These are phyloP conservation scores for Acorus calamus DNA, from an alignment of 106 monocot genomes.

Conservation along the genomic window DNA sequence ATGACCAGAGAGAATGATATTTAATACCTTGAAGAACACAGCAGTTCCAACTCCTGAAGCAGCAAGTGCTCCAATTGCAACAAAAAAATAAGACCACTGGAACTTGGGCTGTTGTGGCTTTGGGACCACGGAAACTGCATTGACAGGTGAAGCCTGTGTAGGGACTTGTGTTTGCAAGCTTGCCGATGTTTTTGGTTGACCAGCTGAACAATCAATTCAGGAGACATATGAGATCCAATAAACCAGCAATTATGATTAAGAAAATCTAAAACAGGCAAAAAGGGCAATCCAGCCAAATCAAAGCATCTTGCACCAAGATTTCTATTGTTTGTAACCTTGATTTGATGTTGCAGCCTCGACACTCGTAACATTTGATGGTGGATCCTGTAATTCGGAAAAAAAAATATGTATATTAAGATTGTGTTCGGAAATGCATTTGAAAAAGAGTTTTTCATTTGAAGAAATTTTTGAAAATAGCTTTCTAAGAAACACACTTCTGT, in stretches of 20 bases:
- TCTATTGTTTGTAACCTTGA: conserved; percentile 35
- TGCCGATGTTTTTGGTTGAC: conserved; percentile 23
- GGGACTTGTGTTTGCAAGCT: conserved; percentile 24
- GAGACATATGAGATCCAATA: background rate
- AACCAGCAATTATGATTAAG: background rate
- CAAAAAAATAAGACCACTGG: conserved; percentile 58
- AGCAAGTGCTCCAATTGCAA: conserved; percentile 63
- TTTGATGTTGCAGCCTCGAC: conserved; percentile 29
- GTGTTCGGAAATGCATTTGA: too few species aligned
- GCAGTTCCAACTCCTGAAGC: conserved; percentile 80
- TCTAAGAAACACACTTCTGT: too few species aligned
- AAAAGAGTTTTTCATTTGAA: conserved; percentile 3
- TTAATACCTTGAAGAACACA: conserved; percentile 65
- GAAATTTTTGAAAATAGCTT: background rate
- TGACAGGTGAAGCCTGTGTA: conserved; percentile 16
- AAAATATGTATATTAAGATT: too few species aligned
- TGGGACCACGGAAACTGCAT: conserved; percentile 18
- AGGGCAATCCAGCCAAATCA: background rate
- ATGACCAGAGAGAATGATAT: background rate
- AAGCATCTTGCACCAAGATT: background rate
- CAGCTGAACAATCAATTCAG: conserved; percentile 14
- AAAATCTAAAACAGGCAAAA: background rate
- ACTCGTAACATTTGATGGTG: conserved; percentile 48
- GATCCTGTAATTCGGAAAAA: conserved; percentile 41
- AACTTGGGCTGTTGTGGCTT: conserved; percentile 21